Conservation (phyloP, 441 rosid genomes). For the Breynia disticha region DNA sequence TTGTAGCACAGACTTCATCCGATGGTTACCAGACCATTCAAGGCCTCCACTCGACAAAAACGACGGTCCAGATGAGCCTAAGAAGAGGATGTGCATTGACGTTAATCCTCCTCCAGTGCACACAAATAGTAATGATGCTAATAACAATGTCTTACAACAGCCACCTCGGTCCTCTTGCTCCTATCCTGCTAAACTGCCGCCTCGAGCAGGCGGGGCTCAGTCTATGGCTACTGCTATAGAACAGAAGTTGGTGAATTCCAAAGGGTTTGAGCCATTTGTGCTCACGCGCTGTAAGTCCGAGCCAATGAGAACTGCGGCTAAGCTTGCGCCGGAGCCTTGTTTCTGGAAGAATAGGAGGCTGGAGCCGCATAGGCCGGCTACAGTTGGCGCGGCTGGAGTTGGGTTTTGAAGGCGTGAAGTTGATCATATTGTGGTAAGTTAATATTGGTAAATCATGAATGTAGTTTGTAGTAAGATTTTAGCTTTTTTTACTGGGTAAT, state of each 20-base stretch:
- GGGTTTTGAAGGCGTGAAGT: slow-evolving; percentile 35
- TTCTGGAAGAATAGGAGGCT: slow-evolving; percentile 87
- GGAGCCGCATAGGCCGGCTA: slow-evolving; percentile 58
- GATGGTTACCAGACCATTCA: slow-evolving; percentile 54
- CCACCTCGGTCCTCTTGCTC: slow-evolving; percentile 80
- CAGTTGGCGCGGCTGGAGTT: slow-evolving; percentile 59
- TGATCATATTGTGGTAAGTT: too few relatives aligned
- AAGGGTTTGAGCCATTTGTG: slow-evolving; percentile 52
- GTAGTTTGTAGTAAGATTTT: neutral
- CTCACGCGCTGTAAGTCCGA: slow-evolving; percentile 90
- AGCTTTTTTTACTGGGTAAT: neutral
- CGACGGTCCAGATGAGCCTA: slow-evolving; percentile 32
- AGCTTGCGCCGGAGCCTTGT: slow-evolving; percentile 64
- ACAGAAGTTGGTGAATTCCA: slow-evolving; percentile 46
- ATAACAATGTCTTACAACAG: slow-evolving; percentile 26
- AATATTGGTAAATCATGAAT: neutral
- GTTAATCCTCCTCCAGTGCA: slow-evolving; percentile 27
- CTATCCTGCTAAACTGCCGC: slow-evolving; percentile 36
- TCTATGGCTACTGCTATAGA: slow-evolving; percentile 38
- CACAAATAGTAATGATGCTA: neutral
- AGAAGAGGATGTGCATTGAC: slow-evolving; percentile 31
- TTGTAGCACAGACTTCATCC: slow-evolving; percentile 69
- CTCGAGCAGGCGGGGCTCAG: slow-evolving; percentile 23
- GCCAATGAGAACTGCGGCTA: slow-evolving; percentile 58
- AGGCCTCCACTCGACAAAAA: slow-evolving; percentile 32